Percentiles rank a stretch among this genome's conserved stretches.
phyloP scores from a whole-genome alignment of 306 rosid species.

The Astragalus glycyphyllos region DNA sequence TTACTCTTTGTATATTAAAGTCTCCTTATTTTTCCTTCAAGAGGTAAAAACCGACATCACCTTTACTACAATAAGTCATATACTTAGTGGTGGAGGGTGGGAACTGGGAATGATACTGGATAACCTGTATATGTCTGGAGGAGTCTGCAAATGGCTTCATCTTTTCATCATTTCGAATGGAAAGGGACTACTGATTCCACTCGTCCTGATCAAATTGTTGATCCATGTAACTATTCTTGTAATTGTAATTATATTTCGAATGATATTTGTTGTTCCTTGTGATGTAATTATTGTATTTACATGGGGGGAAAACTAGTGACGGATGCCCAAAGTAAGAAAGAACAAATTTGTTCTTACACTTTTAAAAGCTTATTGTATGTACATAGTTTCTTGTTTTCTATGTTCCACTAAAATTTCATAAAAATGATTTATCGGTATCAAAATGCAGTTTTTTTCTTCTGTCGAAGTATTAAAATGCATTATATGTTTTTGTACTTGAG shows the following conservation, averaged over 20 bases:
- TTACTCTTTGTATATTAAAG: background rate
- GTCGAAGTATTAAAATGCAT: too few relatives aligned
- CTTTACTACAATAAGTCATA: constrained; percentile 18
- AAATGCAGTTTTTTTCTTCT: too few relatives aligned
- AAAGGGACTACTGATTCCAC: background rate
- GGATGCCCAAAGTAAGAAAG: too few relatives aligned
- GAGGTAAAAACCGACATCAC: constrained; percentile 29
- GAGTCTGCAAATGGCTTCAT: constrained; percentile 28
- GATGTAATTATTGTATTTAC: constrained; percentile 4
- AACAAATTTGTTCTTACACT: too few relatives aligned
- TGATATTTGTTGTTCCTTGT: constrained; percentile 27
- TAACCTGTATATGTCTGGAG: constrained; percentile 23
- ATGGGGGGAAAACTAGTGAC: background rate
- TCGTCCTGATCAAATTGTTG: constrained; percentile 8
- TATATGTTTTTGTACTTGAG: too few relatives aligned
- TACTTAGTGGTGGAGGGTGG: constrained; percentile 30
- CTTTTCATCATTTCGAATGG: constrained; percentile 16
- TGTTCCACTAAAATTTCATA: too few relatives aligned
- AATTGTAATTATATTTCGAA: too few relatives aligned
- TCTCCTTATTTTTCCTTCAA: constrained; percentile 31
- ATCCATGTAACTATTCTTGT: constrained; percentile 16
- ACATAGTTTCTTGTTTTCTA: too few relatives aligned
- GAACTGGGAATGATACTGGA: background rate
- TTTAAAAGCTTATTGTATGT: too few relatives aligned
- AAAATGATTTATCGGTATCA: too few relatives aligned